Evolutionary conservation across 176 grass and related monocot genomes (phyloP).

Genomic region (Cenchrus purpureus): DNA sequence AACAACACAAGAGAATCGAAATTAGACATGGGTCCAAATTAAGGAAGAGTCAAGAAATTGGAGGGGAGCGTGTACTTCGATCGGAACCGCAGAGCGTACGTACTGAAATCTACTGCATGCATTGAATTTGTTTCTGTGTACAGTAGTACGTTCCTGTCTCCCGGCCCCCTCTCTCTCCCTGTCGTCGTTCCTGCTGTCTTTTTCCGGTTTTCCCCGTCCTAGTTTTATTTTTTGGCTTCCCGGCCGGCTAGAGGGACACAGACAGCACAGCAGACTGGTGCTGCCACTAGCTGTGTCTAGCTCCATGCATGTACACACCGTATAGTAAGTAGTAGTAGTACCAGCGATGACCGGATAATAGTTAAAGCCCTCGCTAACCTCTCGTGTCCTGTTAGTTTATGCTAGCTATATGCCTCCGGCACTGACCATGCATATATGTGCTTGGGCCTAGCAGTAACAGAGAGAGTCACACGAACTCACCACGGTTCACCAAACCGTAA

Average conservation of each 20-base stretch:
- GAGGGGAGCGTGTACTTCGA: slow-evolving; percentile 38
- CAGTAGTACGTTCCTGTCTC: no score
- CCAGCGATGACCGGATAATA: not conserved
- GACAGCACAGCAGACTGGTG: not conserved
- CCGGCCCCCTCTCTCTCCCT: not conserved
- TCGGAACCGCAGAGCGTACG: slow-evolving; percentile 20
- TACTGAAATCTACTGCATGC: not conserved
- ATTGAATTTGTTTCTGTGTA: not conserved
- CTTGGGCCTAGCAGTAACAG: no score
- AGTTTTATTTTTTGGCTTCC: not conserved
- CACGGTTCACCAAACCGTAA: no score
- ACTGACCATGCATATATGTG: not conserved
- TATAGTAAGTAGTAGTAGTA: not conserved
- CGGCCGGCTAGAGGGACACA: slow-evolving; percentile 8
- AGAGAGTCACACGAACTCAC: no score
- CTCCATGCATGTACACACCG: not conserved
- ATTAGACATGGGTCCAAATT: not conserved
- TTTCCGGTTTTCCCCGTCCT: not conserved
- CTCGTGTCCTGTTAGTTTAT: slow-evolving; percentile 22
- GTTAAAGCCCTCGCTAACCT: slow-evolving; percentile 17
- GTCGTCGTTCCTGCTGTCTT: slow-evolving; percentile 23
- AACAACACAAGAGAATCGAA: not conserved
- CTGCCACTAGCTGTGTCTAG: not conserved
- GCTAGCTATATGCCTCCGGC: not conserved
- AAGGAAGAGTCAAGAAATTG: slow-evolving; percentile 39